Percentiles rank a stretch among this genome's conserved stretches.
phyloP scores from a whole-genome alignment of 1,139 yeast species.

The Protomyces macrosporus region DNA sequence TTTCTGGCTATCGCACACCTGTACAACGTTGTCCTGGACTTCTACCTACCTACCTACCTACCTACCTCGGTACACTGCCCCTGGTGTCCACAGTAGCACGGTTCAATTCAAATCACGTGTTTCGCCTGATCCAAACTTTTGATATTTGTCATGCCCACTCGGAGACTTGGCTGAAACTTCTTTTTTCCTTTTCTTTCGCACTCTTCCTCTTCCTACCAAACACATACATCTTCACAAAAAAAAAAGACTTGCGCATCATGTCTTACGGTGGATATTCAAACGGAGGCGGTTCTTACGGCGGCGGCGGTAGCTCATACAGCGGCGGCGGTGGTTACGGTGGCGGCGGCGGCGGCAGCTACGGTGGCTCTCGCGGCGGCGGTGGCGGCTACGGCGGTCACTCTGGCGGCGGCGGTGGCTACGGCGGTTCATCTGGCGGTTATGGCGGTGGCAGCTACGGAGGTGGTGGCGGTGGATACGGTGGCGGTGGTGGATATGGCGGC shows the following conservation, averaged over 20 bases:
- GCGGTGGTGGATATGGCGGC: constrained; percentile 39
- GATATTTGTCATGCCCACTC: too few relatives aligned
- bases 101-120: too few relatives aligned
- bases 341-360: constrained; percentile 25
- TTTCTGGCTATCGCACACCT: too few relatives aligned
- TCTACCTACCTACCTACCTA: too few relatives aligned
- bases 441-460: constrained; percentile 37
- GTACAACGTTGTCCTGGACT: too few relatives aligned
- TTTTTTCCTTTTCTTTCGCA: neutral
- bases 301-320: constrained; percentile 30
- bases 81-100: too few relatives aligned
- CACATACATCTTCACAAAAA: neutral
- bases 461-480: constrained; percentile 14
- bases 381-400: constrained; percentile 37
- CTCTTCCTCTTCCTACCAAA: neutral
- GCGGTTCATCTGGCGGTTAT: constrained; percentile 37
- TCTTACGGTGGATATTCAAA: constrained; percentile 23
- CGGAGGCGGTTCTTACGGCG: constrained; percentile 33
- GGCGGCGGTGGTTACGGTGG: constrained; percentile 39
- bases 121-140: too few relatives aligned
- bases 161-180: neutral
- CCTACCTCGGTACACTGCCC: too few relatives aligned
- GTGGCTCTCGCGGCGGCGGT: constrained; percentile 16
- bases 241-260: neutral
- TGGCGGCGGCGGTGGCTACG: constrained; percentile 40